These are phyloP conservation scores for Abortiporus biennis DNA, from an alignment of 1,284 basidiomycete species.

Conservation along the genomic window DNA sequence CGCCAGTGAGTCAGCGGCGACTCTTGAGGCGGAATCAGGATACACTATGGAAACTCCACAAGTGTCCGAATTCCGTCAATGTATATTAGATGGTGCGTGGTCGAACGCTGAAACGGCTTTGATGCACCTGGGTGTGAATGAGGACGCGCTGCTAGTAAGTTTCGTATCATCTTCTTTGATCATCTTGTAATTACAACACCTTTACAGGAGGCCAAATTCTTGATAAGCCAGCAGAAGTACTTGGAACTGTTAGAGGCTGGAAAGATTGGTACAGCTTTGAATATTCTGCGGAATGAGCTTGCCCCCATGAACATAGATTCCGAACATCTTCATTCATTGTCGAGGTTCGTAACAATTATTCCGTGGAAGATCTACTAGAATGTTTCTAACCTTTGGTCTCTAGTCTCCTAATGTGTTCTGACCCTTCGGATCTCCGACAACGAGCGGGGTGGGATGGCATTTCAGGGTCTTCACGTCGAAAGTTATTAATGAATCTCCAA, in stretches of 20 bases:
- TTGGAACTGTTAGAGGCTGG: slow-evolving; percentile 87
- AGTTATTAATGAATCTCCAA: slow-evolving; percentile 78
- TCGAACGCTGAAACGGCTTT: slow-evolving; percentile 72
- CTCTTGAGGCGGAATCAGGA: slow-evolving; percentile 90
- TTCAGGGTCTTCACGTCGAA: slow-evolving; percentile 69
- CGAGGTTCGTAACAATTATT: slow-evolving; percentile 49
- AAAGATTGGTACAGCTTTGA: slow-evolving; percentile 78
- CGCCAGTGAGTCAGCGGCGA: slow-evolving; percentile 78
- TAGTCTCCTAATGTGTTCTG: slow-evolving; percentile 87
- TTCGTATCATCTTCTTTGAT: slow-evolving; percentile 3
- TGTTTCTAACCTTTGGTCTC: slow-evolving; percentile 1
- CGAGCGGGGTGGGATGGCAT: slow-evolving; percentile 90
- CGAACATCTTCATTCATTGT: slow-evolving; percentile 78
- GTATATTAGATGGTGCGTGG: slow-evolving; percentile 85
- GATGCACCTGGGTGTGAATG: slow-evolving; percentile 57
- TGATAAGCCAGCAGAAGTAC: slow-evolving; percentile 94
- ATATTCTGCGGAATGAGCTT: slow-evolving; percentile 83
- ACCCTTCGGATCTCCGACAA: slow-evolving; percentile 76
- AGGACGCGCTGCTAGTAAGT: slow-evolving; percentile 61
- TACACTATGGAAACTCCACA: slow-evolving; percentile 78
- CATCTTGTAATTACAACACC: slow-evolving; percentile 12
- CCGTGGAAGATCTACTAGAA: neutral
- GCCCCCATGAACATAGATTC: slow-evolving; percentile 74
- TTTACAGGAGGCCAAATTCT: slow-evolving; percentile 74
- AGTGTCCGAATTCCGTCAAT: slow-evolving; percentile 78